phyloP scores from a whole-genome alignment of 192 early-diverging fungal species.

The Backusella luteola region DNA sequence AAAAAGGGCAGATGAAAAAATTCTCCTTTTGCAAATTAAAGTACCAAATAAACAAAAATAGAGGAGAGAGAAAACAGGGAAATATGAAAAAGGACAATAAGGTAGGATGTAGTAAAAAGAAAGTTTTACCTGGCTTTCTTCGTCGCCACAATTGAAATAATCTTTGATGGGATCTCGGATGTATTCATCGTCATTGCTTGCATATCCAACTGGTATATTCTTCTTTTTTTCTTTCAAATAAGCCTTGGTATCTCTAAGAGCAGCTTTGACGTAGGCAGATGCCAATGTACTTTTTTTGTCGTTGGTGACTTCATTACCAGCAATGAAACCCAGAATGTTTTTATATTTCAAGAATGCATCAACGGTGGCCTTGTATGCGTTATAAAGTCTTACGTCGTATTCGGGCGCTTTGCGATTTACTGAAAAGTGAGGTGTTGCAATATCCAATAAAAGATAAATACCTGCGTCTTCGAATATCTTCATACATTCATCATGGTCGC shows the following conservation, averaged over 20 bases:
- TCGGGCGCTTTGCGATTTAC: constrained; percentile 66
- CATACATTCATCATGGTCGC: constrained; percentile 75
- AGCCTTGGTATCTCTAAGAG: constrained; percentile 62
- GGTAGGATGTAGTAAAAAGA: not conserved
- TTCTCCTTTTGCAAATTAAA: not conserved
- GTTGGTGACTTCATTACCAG: constrained; percentile 76
- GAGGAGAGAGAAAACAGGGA: not conserved
- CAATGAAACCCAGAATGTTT: constrained; percentile 68
- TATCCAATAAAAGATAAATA: constrained; percentile 73
- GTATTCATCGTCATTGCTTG: constrained; percentile 69
- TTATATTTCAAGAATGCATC: constrained; percentile 64
- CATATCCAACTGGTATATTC: constrained; percentile 72
- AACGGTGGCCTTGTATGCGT: constrained; percentile 57
- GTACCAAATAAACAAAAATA: not conserved
- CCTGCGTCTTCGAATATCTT: constrained; percentile 57
- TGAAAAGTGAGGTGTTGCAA: constrained; percentile 54
- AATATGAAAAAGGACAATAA: not conserved
- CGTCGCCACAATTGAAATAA: constrained; percentile 71
- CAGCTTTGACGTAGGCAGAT: constrained; percentile 68
- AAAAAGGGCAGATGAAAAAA: not conserved
- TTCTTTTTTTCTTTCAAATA: constrained; percentile 54
- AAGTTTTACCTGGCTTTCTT: constrained; percentile 39
- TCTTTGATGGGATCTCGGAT: constrained; percentile 63
- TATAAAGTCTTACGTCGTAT: constrained; percentile 55
- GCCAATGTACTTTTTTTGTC: constrained; percentile 56